Conservation (phyloP, 345 rosid species). For the Syzygium grande region DNA sequence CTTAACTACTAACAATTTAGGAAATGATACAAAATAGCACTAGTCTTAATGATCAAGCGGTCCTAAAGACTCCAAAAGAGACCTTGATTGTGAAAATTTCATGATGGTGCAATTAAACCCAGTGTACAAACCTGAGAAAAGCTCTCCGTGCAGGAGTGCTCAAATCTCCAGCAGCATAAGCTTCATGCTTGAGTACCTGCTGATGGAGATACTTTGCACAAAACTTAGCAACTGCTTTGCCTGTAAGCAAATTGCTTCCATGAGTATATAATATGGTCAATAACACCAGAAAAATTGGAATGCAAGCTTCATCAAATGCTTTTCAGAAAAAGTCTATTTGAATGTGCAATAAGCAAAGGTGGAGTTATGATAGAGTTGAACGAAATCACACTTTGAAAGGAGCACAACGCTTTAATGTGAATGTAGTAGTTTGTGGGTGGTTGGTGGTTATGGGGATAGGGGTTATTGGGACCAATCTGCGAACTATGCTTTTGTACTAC, state of each 20-base stretch:
- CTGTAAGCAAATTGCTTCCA: conserved; percentile 25
- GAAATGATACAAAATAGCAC: not conserved
- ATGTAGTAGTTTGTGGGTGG: not conserved
- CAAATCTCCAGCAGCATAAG: conserved; percentile 70
- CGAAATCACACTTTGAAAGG: not conserved
- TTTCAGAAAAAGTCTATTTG: not conserved
- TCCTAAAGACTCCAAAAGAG: not conserved
- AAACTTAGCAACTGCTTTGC: conserved; percentile 91
- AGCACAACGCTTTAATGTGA: not conserved
- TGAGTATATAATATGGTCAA: not conserved
- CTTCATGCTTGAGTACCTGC: conserved; percentile 68
- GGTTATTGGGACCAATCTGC: not conserved
- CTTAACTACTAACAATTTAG: not conserved
- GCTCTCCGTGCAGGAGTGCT: conserved; percentile 63
- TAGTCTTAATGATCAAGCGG: not conserved
- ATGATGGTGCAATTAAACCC: not conserved
- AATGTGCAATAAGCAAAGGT: not conserved
- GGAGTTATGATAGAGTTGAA: not conserved
- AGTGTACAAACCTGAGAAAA: conserved; percentile 53
- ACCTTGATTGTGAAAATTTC: not conserved
- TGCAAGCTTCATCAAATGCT: not conserved
- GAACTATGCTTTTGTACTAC: not conserved
- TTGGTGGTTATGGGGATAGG: not conserved
- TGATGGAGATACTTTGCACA: conserved; percentile 87
- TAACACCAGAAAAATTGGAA: not conserved